Evolutionary conservation across 2,329 filamentous ascomycete species (phyloP), one percentile per base, ranked within the genome.

Genomic region (Colletotrichum tropicicola): DNA sequence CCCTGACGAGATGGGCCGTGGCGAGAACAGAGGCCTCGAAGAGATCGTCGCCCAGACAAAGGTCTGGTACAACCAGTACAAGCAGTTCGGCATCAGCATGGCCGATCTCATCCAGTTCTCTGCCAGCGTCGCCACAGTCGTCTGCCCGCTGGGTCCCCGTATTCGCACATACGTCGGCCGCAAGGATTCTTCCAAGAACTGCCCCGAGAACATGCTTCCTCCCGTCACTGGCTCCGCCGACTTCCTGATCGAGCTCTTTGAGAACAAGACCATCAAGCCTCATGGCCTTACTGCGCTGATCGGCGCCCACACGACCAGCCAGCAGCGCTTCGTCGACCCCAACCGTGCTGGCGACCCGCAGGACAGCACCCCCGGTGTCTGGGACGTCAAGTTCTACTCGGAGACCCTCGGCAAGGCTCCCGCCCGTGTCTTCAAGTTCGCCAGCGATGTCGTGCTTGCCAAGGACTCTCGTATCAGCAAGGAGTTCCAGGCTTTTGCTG

Each of bases 81-180:
- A 58, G 52, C 30, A 59, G 41, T 74, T 68, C 10, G 68, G 71
- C 9, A 79, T 88, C 23, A 77, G 80, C 2, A 82, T 83, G 68
- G 85, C 85, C 35, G 86, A 88, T 68, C 76, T 88, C 4, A 80
- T 86, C 21, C 85, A 87, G 70, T 82, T 86, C 70, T 83, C 82
- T 0, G 77, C 77, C 73, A 84, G 71, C 60, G 77, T 85, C 25
- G 85, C 83, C 19, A 82, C 83, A 7, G 79, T 84, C 6, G 78
- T 82, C 17, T 81, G 79, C 63, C 78, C 79, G 9, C 74, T 79
- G 5, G 78, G 79, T 3, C 85, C 85, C 2, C 79, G 80, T n/a
- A 77, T 86, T 12, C 76, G 79, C 54, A 82, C 83, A 1, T 85
- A 80, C 55, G 80, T 87, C 17, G 86, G 86, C 39, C 81, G 85